Conservation (phyloP, 75 land plant genomes). For the Sequoiadendron giganteum region DNA sequence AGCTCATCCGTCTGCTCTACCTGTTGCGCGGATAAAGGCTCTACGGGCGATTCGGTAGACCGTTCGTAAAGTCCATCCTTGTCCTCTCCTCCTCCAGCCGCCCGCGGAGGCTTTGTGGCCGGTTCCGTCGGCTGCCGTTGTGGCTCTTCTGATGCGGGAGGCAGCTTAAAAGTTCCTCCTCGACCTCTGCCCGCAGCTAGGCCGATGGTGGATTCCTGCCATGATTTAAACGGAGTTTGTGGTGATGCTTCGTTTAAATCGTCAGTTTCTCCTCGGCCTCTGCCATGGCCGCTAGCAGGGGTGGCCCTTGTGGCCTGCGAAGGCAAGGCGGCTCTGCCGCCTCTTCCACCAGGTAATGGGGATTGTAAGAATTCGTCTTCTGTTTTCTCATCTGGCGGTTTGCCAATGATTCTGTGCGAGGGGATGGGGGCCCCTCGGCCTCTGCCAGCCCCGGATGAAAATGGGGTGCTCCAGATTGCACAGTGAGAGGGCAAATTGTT, state of each 20-base stretch:
- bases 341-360: neutral
- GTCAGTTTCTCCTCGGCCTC: neutral
- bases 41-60: neutral
- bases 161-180: neutral
- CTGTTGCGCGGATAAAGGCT: neutral
- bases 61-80: no score
- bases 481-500: neutral
- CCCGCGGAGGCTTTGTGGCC: neutral
- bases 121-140: no score
- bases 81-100: neutral
- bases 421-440: neutral
- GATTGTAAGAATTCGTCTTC: neutral
- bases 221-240: neutral
- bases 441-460: neutral
- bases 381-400: neutral
- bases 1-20: neutral
- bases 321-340: neutral
- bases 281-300: neutral
- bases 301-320: neutral
- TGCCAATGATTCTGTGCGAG: neutral
- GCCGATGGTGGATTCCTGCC: neutral
- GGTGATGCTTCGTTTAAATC: neutral
- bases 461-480: neutral
- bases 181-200: conserved; percentile 7
- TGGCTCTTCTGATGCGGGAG: neutral